Percentiles rank a stretch among this genome's conserved stretches.
Conservation (phyloP, 306 rosid genomes). For the Vachellia pachyceras region DNA sequence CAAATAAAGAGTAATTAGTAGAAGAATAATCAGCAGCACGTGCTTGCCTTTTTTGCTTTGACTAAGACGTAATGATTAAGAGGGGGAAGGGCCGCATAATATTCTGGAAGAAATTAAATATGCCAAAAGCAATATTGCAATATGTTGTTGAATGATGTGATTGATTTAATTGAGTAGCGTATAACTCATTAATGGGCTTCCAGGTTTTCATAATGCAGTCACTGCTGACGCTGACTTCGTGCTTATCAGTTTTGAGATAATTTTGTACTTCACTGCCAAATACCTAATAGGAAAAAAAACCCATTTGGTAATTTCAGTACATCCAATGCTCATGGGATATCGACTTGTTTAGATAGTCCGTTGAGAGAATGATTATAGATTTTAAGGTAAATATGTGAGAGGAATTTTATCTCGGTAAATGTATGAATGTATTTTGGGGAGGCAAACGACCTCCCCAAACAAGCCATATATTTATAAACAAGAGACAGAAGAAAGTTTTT, state of each 20-base stretch:
- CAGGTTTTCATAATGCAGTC: conserved; percentile 33
- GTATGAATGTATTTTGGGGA: no score
- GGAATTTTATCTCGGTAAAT: no score
- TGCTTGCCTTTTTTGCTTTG: conserved; percentile 44
- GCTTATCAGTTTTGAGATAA: conserved; percentile 33
- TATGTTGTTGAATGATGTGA: conserved; percentile 22
- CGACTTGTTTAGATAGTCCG: no score
- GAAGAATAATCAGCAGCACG: conserved; percentile 49
- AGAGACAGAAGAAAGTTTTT: no score
- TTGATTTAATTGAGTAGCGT: conserved; percentile 45
- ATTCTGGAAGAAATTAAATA: conserved; percentile 38
- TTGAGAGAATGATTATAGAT: no score
- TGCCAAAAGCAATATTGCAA: conserved; percentile 33
- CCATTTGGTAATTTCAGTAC: no score
- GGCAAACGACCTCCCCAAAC: no score
- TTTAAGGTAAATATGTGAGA: no score
- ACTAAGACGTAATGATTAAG: conserved; percentile 52
- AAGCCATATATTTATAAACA: no score
- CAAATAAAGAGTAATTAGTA: conserved; percentile 20
- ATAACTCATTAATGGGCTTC: conserved; percentile 24
- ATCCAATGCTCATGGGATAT: no score
- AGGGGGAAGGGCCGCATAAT: conserved; percentile 16
- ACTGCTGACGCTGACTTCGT: conserved; percentile 40
- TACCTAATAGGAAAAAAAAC: no score
- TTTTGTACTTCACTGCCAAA: background rate